These are phyloP conservation scores for Sugiyamaella pinicola DNA, from an alignment of 1,139 yeast species.

Conservation along the genomic window DNA sequence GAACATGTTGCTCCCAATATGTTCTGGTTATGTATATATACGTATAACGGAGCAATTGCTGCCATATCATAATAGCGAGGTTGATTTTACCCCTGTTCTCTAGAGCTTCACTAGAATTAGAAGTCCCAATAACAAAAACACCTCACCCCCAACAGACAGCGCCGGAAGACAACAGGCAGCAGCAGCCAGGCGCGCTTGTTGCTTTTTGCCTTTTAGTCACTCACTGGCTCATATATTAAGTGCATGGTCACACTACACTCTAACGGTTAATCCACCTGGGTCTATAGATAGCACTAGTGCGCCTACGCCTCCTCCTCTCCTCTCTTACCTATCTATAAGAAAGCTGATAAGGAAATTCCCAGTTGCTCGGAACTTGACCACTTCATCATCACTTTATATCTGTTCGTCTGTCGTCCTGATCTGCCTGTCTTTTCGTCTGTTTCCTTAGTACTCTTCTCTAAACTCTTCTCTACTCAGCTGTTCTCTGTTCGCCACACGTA, in stretches of 20 bases:
- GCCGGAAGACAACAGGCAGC: not conserved
- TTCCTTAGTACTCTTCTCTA: too few relatives aligned
- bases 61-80: too few relatives aligned
- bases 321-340: slow-evolving; percentile 1
- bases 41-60: too few relatives aligned
- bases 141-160: not conserved
- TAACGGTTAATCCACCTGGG: slow-evolving; percentile 11
- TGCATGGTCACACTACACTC: slow-evolving; percentile 16
- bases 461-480: too few relatives aligned
- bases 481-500: not conserved
- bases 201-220: slow-evolving; percentile 5
- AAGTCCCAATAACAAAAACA: not conserved
- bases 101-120: too few relatives aligned
- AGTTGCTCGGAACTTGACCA: slow-evolving; percentile 14
- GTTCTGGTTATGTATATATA: too few relatives aligned
- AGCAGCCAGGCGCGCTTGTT: slow-evolving; percentile 2
- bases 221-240: not conserved
- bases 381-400: slow-evolving; percentile 11
- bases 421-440: too few relatives aligned
- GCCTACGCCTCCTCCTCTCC: slow-evolving; percentile 7
- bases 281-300: slow-evolving; percentile 15
- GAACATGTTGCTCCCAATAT: too few relatives aligned
- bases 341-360: slow-evolving; percentile 16
- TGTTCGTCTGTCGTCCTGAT: too few relatives aligned
- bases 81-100: too few relatives aligned